Evolutionary conservation across 352 stramenopile species (phyloP), one percentile per base, ranked within the genome.

Genomic region (Blastocystis sp.): DNA sequence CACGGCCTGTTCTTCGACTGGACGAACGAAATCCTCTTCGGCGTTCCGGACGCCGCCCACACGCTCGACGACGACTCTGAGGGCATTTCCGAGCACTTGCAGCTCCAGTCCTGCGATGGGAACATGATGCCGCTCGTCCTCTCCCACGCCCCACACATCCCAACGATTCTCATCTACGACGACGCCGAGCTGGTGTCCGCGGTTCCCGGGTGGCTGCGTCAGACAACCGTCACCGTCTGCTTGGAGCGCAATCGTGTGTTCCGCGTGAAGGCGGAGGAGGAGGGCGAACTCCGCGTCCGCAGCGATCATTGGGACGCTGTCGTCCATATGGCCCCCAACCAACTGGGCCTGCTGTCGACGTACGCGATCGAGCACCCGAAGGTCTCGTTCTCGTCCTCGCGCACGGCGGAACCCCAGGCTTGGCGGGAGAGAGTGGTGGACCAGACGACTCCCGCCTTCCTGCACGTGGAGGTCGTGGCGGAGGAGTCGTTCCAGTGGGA

Each of bases 1-100:
- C 50, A 67, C 35, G 74, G 74, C 19, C 55, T 85, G 0, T 61
- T 85, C 29, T 85, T 85, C 35, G 74, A 85, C 45, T 69, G 51
- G 50, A 13, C 55, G 9, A 55, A 85, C 60, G 50, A 85, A 39
- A 55, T 66, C 37, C 10, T 85, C 12, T 85, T 66, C 61, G 74
- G 74, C 41, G 31, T 85, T 41, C 45, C 45, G 9, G 6, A 55
- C 45, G 6, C 45, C 45, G 45, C 45, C 45, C 16, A 6, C 45
- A 19, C 9, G 0, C 6, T 6, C 0, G 9, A 6, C 45, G 9
- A 55, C 0, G 63, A 41, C 37, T 74, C 63, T 24, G 63, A 31
- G 1, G 29, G 31, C 19, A 35, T 74, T 24, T 41, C 63, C 9
- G 39, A 12, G 39, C 63, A 41, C 31, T 31, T 74, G 29, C 29